Evolutionary conservation across 2,329 filamentous ascomycete species (phyloP).

Genomic region (Raffaelea arxii): DNA sequence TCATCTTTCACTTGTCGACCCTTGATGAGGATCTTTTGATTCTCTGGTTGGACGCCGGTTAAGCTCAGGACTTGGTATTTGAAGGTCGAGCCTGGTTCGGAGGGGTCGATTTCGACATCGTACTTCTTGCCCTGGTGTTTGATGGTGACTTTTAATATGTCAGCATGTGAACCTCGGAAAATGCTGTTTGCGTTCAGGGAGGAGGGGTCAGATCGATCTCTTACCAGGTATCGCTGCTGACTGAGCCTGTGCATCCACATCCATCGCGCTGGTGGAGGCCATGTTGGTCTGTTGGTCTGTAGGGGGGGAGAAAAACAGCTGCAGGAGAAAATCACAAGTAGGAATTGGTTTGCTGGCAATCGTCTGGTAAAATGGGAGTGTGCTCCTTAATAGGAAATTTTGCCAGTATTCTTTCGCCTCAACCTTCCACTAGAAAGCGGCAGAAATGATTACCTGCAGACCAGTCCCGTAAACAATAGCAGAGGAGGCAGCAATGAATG

Average conservation of each 20-base stretch:
- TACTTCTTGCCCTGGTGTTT: conserved; percentile 95
- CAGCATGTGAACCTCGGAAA: neutral
- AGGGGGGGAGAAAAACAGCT: neutral
- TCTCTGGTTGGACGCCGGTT: conserved; percentile 89
- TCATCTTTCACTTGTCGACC: conserved; percentile 94
- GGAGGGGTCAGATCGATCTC: neutral
- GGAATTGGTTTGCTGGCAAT: neutral
- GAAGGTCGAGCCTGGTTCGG: conserved; percentile 80
- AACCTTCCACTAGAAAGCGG: neutral
- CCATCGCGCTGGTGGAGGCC: neutral
- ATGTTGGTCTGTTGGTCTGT: neutral
- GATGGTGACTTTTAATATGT: conserved; percentile 32
- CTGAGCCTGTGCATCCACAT: neutral
- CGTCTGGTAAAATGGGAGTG: neutral
- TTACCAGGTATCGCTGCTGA: neutral
- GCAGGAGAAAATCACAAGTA: neutral
- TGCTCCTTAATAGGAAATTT: neutral
- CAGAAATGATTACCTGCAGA: neutral
- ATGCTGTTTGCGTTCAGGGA: neutral
- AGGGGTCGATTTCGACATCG: conserved; percentile 82
- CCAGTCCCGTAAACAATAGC: neutral
- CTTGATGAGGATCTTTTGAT: conserved; percentile 93
- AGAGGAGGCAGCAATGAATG: conserved; percentile 3
- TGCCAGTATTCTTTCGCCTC: neutral
- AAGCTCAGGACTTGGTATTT: conserved; percentile 94